These are phyloP conservation scores for Leccinum subfulvum DNA, from an alignment of 1,284 basidiomycete genomes.

Conservation along the genomic window DNA sequence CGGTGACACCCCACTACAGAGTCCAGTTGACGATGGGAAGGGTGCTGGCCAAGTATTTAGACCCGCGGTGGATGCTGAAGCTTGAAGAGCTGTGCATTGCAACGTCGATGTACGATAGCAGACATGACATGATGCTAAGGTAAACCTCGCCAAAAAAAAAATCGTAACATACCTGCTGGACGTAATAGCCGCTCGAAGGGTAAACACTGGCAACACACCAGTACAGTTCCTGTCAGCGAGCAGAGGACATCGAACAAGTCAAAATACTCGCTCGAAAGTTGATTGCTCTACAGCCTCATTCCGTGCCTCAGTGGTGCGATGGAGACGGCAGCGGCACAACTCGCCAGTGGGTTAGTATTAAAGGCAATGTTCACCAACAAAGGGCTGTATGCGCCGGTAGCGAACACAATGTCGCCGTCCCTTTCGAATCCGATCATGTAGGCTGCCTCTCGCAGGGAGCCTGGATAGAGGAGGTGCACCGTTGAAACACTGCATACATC, in stretches of 20 bases:
- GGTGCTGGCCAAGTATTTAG: constrained; percentile 63
- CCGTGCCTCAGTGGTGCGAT: not conserved
- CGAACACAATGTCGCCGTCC: constrained; percentile 55
- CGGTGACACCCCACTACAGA: constrained; percentile 31
- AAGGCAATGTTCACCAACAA: constrained; percentile 53
- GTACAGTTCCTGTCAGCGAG: constrained; percentile 11
- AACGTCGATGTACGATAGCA: not conserved
- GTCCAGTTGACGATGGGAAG: constrained; percentile 48
- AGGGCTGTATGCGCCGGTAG: constrained; percentile 62
- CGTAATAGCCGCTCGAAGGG: constrained; percentile 62
- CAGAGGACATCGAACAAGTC: not conserved
- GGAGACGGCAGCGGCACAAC: not conserved
- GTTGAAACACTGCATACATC: not conserved
- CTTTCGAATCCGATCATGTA: constrained; percentile 74
- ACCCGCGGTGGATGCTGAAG: constrained; percentile 52
- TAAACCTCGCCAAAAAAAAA: not conserved
- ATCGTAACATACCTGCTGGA: constrained; percentile 49
- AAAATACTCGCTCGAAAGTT: constrained; percentile 60
- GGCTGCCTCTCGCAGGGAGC: constrained; percentile 57
- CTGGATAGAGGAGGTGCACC: constrained; percentile 19
- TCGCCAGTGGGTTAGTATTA: not conserved
- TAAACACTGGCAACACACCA: constrained; percentile 47
- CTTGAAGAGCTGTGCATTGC: constrained; percentile 47
- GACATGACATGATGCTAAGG: no score
- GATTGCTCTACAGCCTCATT: constrained; percentile 39